Percentiles rank a stretch among this genome's conserved stretches.
These are phyloP conservation scores for Sphaerobolus stellatus DNA, from an alignment of 1,284 basidiomycete species.

Conservation along the genomic window DNA sequence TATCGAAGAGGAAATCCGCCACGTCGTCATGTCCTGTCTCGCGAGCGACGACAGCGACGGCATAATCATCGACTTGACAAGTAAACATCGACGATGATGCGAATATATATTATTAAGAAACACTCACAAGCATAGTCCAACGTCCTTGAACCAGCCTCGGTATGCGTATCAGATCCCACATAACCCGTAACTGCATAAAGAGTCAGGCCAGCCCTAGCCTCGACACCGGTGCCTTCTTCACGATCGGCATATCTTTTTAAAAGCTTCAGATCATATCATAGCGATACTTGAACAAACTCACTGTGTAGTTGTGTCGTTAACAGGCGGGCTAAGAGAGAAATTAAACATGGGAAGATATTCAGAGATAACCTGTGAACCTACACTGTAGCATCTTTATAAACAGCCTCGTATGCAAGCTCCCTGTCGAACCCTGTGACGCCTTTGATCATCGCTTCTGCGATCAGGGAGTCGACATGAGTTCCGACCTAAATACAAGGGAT, in stretches of 20 bases:
- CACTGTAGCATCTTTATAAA: conserved; percentile 71
- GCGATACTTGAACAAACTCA: conserved; percentile 27
- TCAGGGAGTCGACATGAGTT: conserved; percentile 78
- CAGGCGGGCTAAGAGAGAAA: conserved; percentile 45
- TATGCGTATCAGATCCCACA: conserved; percentile 79
- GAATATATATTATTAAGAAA: too few species aligned
- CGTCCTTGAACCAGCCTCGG: conserved; percentile 75
- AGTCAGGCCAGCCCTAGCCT: conserved; percentile 76
- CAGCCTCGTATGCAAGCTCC: conserved; percentile 70
- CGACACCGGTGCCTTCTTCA: conserved; percentile 75
- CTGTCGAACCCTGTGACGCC: conserved; percentile 60
- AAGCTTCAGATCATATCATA: neutral
- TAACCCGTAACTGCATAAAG: conserved; percentile 70
- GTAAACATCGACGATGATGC: neutral
- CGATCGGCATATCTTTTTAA: conserved; percentile 64
- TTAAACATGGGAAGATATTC: conserved; percentile 15
- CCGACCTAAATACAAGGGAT: conserved; percentile 48
- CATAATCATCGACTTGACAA: conserved; percentile 74
- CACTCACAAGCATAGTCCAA: conserved; percentile 72
- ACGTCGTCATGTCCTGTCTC: conserved; percentile 50
- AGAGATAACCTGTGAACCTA: neutral
- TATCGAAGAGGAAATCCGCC: conserved; percentile 50
- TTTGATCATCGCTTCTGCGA: conserved; percentile 76
- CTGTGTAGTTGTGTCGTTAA: conserved; percentile 57
- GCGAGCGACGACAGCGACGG: conserved; percentile 61